Conservation (phyloP, 83 land plant genomes). For the Picea abies region DNA sequence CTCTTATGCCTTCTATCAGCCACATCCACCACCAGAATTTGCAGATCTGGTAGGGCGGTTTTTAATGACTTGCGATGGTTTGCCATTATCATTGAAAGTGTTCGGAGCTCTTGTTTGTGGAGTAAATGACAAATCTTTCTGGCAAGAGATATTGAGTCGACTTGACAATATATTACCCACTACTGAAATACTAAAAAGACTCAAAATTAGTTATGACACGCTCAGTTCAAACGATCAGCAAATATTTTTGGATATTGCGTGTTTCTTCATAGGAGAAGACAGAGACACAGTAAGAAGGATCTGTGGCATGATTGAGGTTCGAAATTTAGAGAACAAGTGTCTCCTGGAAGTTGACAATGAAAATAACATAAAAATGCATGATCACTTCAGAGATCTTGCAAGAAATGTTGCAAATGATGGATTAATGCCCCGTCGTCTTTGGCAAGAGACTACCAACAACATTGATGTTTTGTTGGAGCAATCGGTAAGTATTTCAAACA, state of each 20-base stretch:
- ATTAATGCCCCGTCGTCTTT: background rate
- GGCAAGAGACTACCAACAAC: background rate
- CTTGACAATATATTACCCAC: background rate
- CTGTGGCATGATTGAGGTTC: background rate
- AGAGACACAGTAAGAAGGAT: background rate
- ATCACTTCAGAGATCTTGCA: background rate
- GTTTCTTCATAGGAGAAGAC: background rate
- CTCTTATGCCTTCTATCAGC: background rate
- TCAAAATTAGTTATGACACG: background rate
- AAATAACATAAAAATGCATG: background rate
- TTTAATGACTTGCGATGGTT: background rate
- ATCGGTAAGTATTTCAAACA: too few relatives aligned
- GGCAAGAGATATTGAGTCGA: background rate
- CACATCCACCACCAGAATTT: background rate
- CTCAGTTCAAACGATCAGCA: background rate
- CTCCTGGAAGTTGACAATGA: background rate
- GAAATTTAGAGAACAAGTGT: background rate
- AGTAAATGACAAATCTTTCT: background rate
- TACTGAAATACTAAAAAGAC: background rate
- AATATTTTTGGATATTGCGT: constrained; percentile 1
- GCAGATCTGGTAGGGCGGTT: background rate
- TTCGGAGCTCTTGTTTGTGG: background rate
- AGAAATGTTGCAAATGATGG: background rate
- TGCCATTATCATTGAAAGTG: background rate
- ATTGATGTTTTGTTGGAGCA: too few relatives aligned